Conservation (phyloP, 2,329 filamentous ascomycete species). For the Monilinia fructicola region DNA sequence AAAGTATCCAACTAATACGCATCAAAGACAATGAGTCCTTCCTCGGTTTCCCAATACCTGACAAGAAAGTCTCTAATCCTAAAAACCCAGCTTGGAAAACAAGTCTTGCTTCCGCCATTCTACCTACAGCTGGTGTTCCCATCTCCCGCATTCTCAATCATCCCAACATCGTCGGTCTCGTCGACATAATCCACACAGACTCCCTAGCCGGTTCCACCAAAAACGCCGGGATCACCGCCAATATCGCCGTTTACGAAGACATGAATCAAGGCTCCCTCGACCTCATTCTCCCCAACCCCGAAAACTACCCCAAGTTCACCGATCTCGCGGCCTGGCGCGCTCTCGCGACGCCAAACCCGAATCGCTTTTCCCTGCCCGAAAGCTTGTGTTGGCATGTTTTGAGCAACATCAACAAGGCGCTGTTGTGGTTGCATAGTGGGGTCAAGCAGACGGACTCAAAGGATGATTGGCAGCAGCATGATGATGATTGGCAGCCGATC, state of each 20-base stretch:
- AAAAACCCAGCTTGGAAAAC: constrained; percentile 25
- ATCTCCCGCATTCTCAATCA: constrained; percentile 39
- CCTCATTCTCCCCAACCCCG: constrained; percentile 42
- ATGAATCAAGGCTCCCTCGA: constrained; percentile 53
- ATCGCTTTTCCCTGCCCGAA: constrained; percentile 47
- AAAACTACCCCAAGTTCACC: constrained; percentile 26
- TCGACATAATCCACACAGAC: constrained; percentile 35
- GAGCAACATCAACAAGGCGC: constrained; percentile 48
- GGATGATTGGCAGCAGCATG: constrained; percentile 34
- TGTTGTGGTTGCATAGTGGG: constrained; percentile 55
- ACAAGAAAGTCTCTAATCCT: constrained; percentile 23
- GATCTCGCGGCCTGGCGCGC: constrained; percentile 31
- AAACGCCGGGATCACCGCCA: constrained; percentile 26
- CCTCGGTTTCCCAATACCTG: constrained; percentile 32
- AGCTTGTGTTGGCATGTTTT: constrained; percentile 57
- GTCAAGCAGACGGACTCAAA: constrained; percentile 34
- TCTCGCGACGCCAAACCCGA: constrained; percentile 34
- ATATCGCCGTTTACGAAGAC: constrained; percentile 51
- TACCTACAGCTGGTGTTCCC: constrained; percentile 31
- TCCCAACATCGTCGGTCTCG: constrained; percentile 37
- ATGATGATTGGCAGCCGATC: constrained; percentile 52
- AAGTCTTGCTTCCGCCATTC: constrained; percentile 29
- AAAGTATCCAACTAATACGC: constrained; percentile 32
- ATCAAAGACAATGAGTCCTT: constrained; percentile 32
- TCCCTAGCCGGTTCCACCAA: constrained; percentile 21